phyloP scores from a whole-genome alignment of 257 asterid species.

The Nicotiana undulata region DNA sequence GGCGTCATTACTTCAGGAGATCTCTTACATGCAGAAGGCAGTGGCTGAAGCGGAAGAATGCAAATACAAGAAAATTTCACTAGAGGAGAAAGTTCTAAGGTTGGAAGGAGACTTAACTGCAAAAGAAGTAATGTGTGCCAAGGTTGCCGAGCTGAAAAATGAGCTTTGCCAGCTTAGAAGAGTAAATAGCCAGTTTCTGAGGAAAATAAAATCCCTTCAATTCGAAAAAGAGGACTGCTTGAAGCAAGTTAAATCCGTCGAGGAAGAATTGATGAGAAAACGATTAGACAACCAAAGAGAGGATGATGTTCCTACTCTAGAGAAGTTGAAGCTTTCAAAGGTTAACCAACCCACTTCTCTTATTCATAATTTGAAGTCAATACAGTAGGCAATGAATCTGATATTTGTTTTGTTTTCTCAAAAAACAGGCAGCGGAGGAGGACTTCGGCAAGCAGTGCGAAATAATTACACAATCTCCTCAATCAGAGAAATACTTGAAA shows the following conservation, averaged over 20 bases:
- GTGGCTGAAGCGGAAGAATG: slow-evolving; percentile 22
- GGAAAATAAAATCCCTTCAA: slow-evolving; percentile 26
- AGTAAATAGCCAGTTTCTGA: slow-evolving; percentile 18
- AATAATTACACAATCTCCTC: neutral
- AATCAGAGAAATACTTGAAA: neutral
- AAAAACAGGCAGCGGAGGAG: neutral
- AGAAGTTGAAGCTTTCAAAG: neutral
- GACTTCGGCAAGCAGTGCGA: neutral
- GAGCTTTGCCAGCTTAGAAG: slow-evolving; percentile 28
- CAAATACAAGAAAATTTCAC: slow-evolving; percentile 17
- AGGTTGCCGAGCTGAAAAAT: slow-evolving; percentile 28
- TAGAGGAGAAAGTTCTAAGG: slow-evolving; percentile 41
- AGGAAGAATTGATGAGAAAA: slow-evolving; percentile 10
- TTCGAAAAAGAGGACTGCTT: slow-evolving; percentile 16
- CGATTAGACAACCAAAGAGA: neutral
- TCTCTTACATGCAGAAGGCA: slow-evolving; percentile 18
- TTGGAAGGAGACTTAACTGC: slow-evolving; percentile 42
- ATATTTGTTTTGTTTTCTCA: neutral
- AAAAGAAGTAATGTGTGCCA: slow-evolving; percentile 24
- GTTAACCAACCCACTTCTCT: neutral
- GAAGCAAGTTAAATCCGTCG: slow-evolving; percentile 9
- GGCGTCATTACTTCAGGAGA: slow-evolving; percentile 13
- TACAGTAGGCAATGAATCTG: neutral
- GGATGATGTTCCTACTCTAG: neutral
- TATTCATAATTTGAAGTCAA: neutral